phyloP scores from a whole-genome alignment of 495 filamentous ascomycete species.

The Hyaloscypha bicolor region DNA sequence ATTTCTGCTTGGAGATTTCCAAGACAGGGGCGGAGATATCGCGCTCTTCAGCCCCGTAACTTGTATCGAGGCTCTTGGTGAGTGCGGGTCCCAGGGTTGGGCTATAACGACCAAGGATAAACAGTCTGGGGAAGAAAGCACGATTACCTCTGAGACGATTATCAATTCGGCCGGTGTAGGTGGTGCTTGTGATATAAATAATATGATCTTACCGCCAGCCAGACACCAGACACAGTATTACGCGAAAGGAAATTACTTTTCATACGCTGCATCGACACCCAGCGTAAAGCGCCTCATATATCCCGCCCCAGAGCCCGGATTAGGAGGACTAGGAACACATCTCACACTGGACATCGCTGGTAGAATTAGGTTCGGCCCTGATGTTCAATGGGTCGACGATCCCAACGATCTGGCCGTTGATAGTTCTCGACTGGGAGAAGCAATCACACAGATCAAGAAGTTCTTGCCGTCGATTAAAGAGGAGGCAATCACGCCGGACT shows the following conservation, averaged over 20 bases:
- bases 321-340: slow-evolving; percentile 88
- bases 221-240: slow-evolving; percentile 67
- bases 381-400: slow-evolving; percentile 88
- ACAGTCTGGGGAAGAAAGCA: slow-evolving; percentile 46
- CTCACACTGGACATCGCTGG: slow-evolving; percentile 88
- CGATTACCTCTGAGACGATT: slow-evolving; percentile 72
- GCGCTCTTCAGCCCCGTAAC: slow-evolving; percentile 68
- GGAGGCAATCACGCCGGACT: slow-evolving; percentile 73
- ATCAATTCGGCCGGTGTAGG: slow-evolving; percentile 86
- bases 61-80: slow-evolving; percentile 60
- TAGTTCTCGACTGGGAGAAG: slow-evolving; percentile 60
- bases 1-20: slow-evolving; percentile 71
- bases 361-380: slow-evolving; percentile 87
- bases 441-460: slow-evolving; percentile 70
- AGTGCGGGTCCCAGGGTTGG: slow-evolving; percentile 54
- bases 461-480: slow-evolving; percentile 77
- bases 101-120: slow-evolving; percentile 45
- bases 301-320: slow-evolving; percentile 77
- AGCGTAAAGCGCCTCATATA: slow-evolving; percentile 79
- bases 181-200: slow-evolving; percentile 73
- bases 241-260: slow-evolving; percentile 96
- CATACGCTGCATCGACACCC: slow-evolving; percentile 68
- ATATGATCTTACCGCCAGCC: slow-evolving; percentile 69
- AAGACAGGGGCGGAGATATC: slow-evolving; percentile 73
- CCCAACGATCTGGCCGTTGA: slow-evolving; percentile 50